A percentile compares a stretch with the other conserved stretches of the same genome.
These are phyloP conservation scores for Apiotrichum gamsii DNA, from an alignment of 1,284 basidiomycete genomes.

Conservation along the genomic window DNA sequence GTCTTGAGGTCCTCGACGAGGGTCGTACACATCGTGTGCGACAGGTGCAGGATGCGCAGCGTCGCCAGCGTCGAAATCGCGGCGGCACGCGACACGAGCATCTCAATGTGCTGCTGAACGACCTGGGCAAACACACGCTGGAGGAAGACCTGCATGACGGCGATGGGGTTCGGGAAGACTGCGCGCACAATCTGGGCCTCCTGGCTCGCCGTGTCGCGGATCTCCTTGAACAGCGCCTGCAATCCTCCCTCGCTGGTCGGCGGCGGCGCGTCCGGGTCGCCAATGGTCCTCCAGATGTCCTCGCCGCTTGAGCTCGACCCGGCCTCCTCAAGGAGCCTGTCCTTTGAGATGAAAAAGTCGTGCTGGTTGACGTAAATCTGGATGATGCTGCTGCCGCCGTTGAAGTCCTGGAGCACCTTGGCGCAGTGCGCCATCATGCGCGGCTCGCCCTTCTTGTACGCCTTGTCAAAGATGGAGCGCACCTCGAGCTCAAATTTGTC, in stretches of 20 bases:
- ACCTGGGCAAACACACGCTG: constrained; percentile 98
- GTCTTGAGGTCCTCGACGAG: constrained; percentile 89
- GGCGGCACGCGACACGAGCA: constrained; percentile 65
- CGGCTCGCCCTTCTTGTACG: constrained; percentile 92
- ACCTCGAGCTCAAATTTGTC: constrained; percentile 99
- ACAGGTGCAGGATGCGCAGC: constrained; percentile 81
- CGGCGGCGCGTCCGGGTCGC: constrained; percentile 69
- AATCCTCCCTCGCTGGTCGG: constrained; percentile 78
- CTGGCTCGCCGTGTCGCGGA: constrained; percentile 82
- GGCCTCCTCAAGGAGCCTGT: constrained; percentile 54
- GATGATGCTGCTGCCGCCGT: constrained; percentile 91
- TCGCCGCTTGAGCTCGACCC: constrained; percentile 48
- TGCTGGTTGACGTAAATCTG: constrained; percentile 99
- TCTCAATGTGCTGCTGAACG: constrained; percentile 89
- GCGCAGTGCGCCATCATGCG: constrained; percentile 99
- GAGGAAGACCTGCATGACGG: constrained; percentile 99
- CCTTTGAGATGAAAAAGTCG: constrained; percentile 91
- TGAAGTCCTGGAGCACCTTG: constrained; percentile 93
- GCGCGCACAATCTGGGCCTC: constrained; percentile 98
- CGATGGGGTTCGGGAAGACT: constrained; percentile 91
- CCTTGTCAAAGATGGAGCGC: constrained; percentile 88
- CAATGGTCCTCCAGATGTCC: constrained; percentile 70
- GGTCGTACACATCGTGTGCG: constrained; percentile 69
- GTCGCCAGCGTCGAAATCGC: constrained; percentile 81
- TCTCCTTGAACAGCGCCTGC: constrained; percentile 75